Evolutionary conservation across 495 filamentous ascomycete species (phyloP).

Genomic region (Podospora tetraspora): DNA sequence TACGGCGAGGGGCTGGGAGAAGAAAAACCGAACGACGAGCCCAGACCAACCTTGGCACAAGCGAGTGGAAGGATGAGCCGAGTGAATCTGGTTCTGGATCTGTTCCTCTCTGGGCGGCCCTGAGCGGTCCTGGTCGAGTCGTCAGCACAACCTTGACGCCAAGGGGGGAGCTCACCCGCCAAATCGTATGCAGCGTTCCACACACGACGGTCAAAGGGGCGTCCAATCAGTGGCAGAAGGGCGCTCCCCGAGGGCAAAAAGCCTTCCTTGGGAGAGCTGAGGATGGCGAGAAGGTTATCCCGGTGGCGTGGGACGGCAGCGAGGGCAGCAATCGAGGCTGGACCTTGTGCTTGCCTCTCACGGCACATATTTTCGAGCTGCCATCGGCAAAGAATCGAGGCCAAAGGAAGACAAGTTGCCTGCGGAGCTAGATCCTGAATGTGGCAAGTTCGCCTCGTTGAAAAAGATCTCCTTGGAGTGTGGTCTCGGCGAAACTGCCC

Average conservation of each 20-base stretch:
- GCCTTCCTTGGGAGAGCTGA: not conserved
- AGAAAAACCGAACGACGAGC: not conserved
- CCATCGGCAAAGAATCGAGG: not conserved
- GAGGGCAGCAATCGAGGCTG: not conserved
- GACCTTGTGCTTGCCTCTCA: not conserved
- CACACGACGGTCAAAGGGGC: slow-evolving; percentile 1
- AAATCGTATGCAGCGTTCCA: not conserved
- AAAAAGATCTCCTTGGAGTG: not conserved
- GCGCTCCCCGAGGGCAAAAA: not conserved
- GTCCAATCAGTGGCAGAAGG: slow-evolving; percentile 4
- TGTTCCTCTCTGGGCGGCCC: not conserved
- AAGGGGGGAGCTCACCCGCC: not conserved
- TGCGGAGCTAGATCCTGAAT: not conserved
- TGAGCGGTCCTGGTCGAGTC: not conserved
- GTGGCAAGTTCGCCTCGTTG: not conserved
- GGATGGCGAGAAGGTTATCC: not conserved
- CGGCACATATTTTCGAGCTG: not conserved
- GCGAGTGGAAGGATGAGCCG: not conserved
- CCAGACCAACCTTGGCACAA: not conserved
- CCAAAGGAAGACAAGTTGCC: not conserved
- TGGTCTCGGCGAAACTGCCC: slow-evolving; percentile 10
- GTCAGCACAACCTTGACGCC: slow-evolving; percentile 4
- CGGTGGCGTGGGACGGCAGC: not conserved
- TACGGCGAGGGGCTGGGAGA: not conserved
- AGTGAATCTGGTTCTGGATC: not conserved